Evolutionary conservation across 192 early-diverging fungal genomes (phyloP), one percentile per base, ranked within the genome.

Genomic region (Chytriomyces sp.): DNA sequence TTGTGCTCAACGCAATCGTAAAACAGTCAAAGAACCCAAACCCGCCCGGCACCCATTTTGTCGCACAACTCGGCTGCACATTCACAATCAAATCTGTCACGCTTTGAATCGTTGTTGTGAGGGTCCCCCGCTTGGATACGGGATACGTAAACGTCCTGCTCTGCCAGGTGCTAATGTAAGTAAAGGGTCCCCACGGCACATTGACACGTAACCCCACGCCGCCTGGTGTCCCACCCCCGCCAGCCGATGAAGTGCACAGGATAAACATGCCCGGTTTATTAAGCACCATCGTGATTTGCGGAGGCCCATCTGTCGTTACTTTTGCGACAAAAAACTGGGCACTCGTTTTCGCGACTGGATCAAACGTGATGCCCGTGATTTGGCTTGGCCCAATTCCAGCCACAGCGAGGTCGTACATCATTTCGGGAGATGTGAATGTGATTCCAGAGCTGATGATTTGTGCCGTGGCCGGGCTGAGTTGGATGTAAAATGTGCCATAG

Each of bases 21-120:
- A 75, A 75, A 35, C 73, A 75, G 47, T 75, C 73, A 64, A 75
- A 75, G 50, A 60, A 60, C 5, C 62, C 73, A 47, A 46, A 49
- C 13, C 73, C 73, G 8, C 73, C 73, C 20, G 53, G 53, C 1
- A 57, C 53, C 13, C 13, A 20, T 20, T 18, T 65, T 28, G 49
- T 66, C 45, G 61, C 45, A 66, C 73, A 75, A 45, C 9, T 75
- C 11, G 23, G 8, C 47, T 53, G 45, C n/a, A 69, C 47, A 7
- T n/a, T 47, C 5, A 69, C 46, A 20, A 44, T 46, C 49, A 69
- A 26, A 57, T 69, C 68, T 6, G n/a, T 50, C 48, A 7, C 20
- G 5, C 9, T 44, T 11, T 7, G 7, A 66, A 75, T 65, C 13
- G 63, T 48, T 11, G 47, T 20, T 1, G 10, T 11, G n/a, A 75